Evolutionary conservation across 2,329 filamentous ascomycete species (phyloP).

Genomic region (Xylariomycetidae sp.): DNA sequence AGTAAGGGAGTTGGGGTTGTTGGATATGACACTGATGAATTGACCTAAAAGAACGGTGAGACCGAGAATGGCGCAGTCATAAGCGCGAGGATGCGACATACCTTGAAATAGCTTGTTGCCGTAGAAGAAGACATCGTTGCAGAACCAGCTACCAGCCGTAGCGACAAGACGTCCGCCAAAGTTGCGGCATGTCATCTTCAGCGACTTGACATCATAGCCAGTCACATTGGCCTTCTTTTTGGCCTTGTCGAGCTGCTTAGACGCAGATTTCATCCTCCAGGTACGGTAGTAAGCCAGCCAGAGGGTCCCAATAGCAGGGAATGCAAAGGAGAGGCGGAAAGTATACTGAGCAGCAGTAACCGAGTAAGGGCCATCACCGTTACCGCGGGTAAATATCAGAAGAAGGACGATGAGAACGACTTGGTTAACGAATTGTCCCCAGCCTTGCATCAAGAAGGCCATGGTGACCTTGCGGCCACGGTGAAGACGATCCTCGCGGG

Average conservation of each 20-base stretch:
- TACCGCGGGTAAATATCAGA: slow-evolving; percentile 80
- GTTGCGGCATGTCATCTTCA: slow-evolving; percentile 72
- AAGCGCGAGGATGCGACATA: no score
- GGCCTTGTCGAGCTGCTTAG: slow-evolving; percentile 72
- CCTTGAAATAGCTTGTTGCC: slow-evolving; percentile 96
- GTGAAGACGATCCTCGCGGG: slow-evolving; percentile 87
- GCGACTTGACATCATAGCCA: slow-evolving; percentile 84
- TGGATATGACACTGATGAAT: slow-evolving; percentile 80
- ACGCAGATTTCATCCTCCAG: slow-evolving; percentile 88
- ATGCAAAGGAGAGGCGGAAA: slow-evolving; percentile 87
- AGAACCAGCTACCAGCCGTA: slow-evolving; percentile 87
- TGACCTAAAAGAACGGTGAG: no score
- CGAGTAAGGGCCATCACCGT: slow-evolving; percentile 73
- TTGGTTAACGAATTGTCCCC: slow-evolving; percentile 96
- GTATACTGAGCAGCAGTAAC: slow-evolving; percentile 77
- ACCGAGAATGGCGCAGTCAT: no score
- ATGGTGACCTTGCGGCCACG: slow-evolving; percentile 93
- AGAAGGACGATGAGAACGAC: slow-evolving; percentile 80
- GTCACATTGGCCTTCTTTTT: slow-evolving; percentile 87
- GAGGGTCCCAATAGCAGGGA: slow-evolving; percentile 83
- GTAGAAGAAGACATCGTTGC: slow-evolving; percentile 98
- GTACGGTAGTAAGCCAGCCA: slow-evolving; percentile 96
- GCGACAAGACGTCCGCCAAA: slow-evolving; percentile 85
- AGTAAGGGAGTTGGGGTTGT: slow-evolving; percentile 68
- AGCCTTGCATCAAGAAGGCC: slow-evolving; percentile 97